A percentile compares a stretch with the other conserved stretches of the same genome.
Conservation (phyloP, 495 filamentous ascomycete species). For the Pseudoneurospora amorphoporcata region DNA sequence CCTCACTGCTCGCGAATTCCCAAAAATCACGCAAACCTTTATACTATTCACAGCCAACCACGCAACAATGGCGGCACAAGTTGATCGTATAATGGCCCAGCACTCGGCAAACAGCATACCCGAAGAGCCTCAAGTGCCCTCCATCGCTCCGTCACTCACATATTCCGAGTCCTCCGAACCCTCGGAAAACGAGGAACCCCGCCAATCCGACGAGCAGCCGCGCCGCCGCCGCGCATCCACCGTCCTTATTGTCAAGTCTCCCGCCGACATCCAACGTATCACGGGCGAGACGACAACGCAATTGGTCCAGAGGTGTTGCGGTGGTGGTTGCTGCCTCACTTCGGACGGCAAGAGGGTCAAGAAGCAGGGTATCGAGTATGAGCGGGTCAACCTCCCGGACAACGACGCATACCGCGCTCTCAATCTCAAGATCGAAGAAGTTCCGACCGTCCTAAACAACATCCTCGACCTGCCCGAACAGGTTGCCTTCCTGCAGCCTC, state of each 20-base stretch:
- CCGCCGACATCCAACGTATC: slow-evolving; percentile 63
- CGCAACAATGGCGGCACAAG: slow-evolving; percentile 19
- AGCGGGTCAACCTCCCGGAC: slow-evolving; percentile 56
- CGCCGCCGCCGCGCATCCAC: slow-evolving; percentile 66
- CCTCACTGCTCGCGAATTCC: not conserved
- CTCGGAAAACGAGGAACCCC: slow-evolving; percentile 28
- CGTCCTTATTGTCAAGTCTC: slow-evolving; percentile 64
- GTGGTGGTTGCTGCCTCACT: slow-evolving; percentile 81
- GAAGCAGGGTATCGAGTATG: slow-evolving; percentile 42
- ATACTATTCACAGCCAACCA: not conserved
- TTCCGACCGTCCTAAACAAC: slow-evolving; percentile 61
- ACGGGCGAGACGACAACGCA: slow-evolving; percentile 51
- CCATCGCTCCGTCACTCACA: slow-evolving; percentile 39
- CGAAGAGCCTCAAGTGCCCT: slow-evolving; percentile 27
- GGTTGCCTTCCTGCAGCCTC: slow-evolving; percentile 54
- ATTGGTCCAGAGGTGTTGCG: slow-evolving; percentile 70
- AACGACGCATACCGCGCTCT: slow-evolving; percentile 79
- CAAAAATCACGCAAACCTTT: not conserved
- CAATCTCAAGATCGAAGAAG: slow-evolving; percentile 60
- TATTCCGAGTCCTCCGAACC: slow-evolving; percentile 40
- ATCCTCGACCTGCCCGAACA: slow-evolving; percentile 61
- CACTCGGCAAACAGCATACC: slow-evolving; percentile 23
- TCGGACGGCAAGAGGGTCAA: slow-evolving; percentile 36
- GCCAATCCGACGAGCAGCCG: slow-evolving; percentile 14
- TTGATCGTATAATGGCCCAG: slow-evolving; percentile 20